These are phyloP conservation scores for Populus euphratica DNA, from an alignment of 345 rosid species.

Conservation along the genomic window DNA sequence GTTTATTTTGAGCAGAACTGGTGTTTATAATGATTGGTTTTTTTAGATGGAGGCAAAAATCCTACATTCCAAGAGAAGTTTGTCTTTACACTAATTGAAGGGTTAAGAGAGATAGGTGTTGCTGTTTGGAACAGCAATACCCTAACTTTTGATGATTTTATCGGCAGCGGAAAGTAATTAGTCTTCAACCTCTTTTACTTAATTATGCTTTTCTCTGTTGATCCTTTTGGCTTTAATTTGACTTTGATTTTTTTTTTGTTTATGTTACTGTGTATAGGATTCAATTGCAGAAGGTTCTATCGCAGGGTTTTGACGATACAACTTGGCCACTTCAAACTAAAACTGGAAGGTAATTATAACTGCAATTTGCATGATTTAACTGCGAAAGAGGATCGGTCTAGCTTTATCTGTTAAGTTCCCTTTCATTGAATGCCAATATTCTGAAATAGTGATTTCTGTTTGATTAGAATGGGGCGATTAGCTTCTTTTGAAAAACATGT, in stretches of 20 bases:
- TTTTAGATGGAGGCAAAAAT: constrained; percentile 71
- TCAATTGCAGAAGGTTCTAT: constrained; percentile 70
- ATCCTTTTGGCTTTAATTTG: neutral
- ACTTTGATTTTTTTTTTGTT: constrained; percentile 9
- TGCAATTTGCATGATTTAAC: neutral
- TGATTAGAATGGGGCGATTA: neutral
- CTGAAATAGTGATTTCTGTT: neutral
- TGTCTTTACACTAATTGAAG: constrained; percentile 67
- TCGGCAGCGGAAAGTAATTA: constrained; percentile 81
- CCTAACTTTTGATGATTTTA: constrained; percentile 60
- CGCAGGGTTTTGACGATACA: constrained; percentile 71
- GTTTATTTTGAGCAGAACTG: neutral
- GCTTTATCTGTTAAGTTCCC: neutral
- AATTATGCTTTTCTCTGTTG: neutral
- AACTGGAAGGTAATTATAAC: constrained; percentile 61
- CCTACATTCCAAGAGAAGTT: constrained; percentile 92
- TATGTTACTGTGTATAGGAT: constrained; percentile 39
- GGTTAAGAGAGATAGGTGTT: constrained; percentile 60
- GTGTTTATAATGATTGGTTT: neutral
- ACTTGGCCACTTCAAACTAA: constrained; percentile 74
- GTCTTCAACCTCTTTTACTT: neutral
- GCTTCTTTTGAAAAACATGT: neutral
- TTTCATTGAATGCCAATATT: neutral
- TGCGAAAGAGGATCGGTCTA: no score
- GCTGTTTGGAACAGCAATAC: constrained; percentile 69